phyloP scores from a whole-genome alignment of 148 eudicot species.

The Bassia scoparia region DNA sequence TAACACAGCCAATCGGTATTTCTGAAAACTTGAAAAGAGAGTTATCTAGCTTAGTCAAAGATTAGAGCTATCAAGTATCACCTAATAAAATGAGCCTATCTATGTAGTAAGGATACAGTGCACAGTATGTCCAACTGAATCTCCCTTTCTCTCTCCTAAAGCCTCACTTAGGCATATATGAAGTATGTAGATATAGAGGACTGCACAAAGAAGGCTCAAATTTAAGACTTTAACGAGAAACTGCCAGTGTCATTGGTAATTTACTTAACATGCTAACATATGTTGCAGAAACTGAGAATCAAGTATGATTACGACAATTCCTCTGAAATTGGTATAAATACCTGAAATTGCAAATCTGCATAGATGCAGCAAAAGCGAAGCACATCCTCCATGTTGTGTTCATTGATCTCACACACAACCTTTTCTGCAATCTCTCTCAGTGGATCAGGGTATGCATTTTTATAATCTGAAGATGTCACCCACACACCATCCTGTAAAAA shows the following conservation, averaged over 20 bases:
- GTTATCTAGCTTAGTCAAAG: no score
- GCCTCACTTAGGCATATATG: background rate
- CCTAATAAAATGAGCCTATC: no score
- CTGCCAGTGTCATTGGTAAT: background rate
- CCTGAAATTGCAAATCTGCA: conserved; percentile 76
- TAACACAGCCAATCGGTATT: no score
- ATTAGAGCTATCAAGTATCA: background rate
- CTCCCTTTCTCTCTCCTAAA: no score
- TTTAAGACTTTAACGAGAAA: background rate
- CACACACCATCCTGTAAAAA: conserved; percentile 76
- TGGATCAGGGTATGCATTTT: conserved; percentile 79
- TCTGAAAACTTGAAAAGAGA: no score
- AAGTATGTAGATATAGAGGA: background rate
- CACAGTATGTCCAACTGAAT: no score
- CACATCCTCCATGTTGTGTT: conserved; percentile 75
- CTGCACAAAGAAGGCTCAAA: background rate
- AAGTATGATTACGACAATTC: no score
- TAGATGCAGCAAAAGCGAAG: conserved; percentile 77
- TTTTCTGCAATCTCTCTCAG: conserved; percentile 75
- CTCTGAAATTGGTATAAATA: conserved; percentile 16
- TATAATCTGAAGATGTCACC: conserved; percentile 71
- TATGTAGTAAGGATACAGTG: background rate
- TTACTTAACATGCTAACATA: background rate
- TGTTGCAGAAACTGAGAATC: no score
- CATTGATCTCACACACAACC: conserved; percentile 65